Percentiles rank a stretch among this genome's conserved stretches.
phyloP scores from a whole-genome alignment of 129 eudicot species.

The Smallanthus sonchifolius region DNA sequence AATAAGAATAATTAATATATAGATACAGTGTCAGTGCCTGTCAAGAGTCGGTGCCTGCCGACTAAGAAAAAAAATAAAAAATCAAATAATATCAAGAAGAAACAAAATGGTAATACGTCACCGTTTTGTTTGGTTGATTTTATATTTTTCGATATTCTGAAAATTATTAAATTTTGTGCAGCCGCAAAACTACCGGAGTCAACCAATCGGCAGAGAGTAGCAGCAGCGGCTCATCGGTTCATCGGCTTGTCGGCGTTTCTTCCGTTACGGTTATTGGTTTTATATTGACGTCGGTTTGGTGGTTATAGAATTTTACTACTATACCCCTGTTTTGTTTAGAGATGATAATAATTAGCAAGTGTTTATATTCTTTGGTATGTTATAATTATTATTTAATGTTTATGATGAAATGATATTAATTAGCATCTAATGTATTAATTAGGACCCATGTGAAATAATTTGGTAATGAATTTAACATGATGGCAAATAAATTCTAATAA shows the following conservation, averaged over 20 bases:
- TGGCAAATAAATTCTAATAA: too few species aligned
- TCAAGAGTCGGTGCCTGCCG: constrained; percentile 32
- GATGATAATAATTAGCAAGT: not conserved
- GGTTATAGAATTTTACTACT: not conserved
- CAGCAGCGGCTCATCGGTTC: constrained; percentile 30
- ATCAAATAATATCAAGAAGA: not conserved
- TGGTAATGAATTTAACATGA: too few species aligned
- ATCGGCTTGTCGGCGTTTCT: constrained; percentile 22
- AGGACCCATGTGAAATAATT: too few species aligned
- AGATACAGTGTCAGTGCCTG: not conserved
- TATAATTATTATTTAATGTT: too few species aligned
- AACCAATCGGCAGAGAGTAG: constrained; percentile 24
- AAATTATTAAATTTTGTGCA: constrained; percentile 22
- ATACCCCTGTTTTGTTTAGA: not conserved
- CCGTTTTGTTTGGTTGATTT: constrained; percentile 5
- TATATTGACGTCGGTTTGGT: constrained; percentile 14
- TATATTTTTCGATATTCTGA: not conserved
- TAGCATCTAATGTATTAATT: too few species aligned
- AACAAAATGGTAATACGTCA: constrained; percentile 10
- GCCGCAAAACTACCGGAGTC: constrained; percentile 27
- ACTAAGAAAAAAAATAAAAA: constrained; percentile 10
- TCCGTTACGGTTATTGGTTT: constrained; percentile 1
- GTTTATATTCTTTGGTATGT: too few species aligned
- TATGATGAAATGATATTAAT: too few species aligned
- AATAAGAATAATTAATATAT: not conserved